Base-by-base conservation (phyloP, 768 basidiomycete species). In the Coprinopsis sp. region DNA sequence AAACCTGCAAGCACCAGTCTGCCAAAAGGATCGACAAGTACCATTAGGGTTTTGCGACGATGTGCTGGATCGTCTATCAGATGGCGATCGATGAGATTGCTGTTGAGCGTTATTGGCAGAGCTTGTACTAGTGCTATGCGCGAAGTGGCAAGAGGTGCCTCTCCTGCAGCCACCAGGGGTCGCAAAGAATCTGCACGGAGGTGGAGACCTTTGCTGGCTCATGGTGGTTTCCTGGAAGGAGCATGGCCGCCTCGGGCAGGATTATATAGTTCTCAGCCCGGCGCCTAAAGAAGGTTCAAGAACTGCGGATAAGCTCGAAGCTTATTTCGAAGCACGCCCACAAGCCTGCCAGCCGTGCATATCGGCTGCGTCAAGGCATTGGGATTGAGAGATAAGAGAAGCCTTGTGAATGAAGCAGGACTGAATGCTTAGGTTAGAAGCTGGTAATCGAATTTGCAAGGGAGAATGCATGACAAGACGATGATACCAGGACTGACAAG, bases 81-180 rank as follows among this genome's bases (percentile, higher is more conserved):
- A 25, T 29, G n/a, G 14, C 19, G 36, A 28, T 28, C 45, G 18
- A 46, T 46, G 27, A 16, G 24, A 18, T 12, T 14, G 23, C 21
- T 8, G 19, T 28, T 37, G 11, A 22, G 34, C 24, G 10, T 19
- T 27, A 21, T 4, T 8, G n/a, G 24, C 27, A 19, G 22, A 28
- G n/a, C n/a, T 6, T 14, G 11, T 5, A 16, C 30, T 29, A 33
- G 33, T 33, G 16, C 30, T 28, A 28, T 46, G 45, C 27, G 24
- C 30, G 37, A 37, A 46, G 4, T 23, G 34, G 30, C 45, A 46
- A n/a, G 33, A 16, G 22, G 27, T 38, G 25, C 42, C 42, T 29
- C 23, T 16, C 21, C 19, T 14, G 21, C 45, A 46, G 33, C 45
- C 45, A 37, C 45, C 36, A 46, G 19, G 29, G 14, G 45, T 46